Conservation (phyloP, 371 early-diverging fungal species). For the Rhizomucor miehei region DNA sequence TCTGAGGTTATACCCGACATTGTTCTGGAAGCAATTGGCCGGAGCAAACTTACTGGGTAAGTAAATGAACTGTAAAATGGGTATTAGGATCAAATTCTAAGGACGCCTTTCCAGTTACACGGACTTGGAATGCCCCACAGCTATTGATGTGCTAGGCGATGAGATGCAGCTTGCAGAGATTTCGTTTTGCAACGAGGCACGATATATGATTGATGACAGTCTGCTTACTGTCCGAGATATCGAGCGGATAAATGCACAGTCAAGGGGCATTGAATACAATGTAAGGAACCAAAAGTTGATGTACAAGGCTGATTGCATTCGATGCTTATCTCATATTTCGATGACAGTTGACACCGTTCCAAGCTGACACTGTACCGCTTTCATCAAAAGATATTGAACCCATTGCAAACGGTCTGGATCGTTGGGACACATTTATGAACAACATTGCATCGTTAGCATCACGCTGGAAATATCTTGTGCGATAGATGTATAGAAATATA, state of each 20-base stretch:
- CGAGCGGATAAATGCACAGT: slow-evolving; percentile 26
- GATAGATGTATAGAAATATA: slow-evolving; percentile 4
- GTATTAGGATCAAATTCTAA: too few species aligned
- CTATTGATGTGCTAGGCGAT: slow-evolving; percentile 2
- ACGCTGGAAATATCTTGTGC: slow-evolving; percentile 13
- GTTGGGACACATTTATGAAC: slow-evolving; percentile 12
- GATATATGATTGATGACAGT: slow-evolving; percentile 15
- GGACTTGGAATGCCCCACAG: slow-evolving; percentile 26
- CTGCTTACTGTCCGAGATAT: slow-evolving; percentile 26
- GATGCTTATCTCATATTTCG: too few species aligned
- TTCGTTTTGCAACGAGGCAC: slow-evolving; percentile 26
- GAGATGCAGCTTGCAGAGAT: slow-evolving; percentile 29
- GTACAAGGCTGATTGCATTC: too few species aligned
- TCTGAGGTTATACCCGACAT: slow-evolving; percentile 5
- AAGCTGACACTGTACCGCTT: slow-evolving; percentile 1
- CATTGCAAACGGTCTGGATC: slow-evolving; percentile 10
- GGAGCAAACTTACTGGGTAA: slow-evolving; percentile 26
- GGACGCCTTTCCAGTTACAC: slow-evolving; percentile 18
- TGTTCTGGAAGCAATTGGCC: slow-evolving; percentile 10
- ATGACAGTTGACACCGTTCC: slow-evolving; percentile 9
- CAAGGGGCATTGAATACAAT: slow-evolving; percentile 22
- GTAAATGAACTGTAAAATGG: not conserved
- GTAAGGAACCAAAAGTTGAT: slow-evolving; percentile 17
- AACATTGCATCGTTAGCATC: slow-evolving; percentile 7
- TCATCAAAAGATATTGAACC: slow-evolving; percentile 1